Conservation (phyloP, 768 basidiomycete species). For the Daedaleopsis nitida region DNA sequence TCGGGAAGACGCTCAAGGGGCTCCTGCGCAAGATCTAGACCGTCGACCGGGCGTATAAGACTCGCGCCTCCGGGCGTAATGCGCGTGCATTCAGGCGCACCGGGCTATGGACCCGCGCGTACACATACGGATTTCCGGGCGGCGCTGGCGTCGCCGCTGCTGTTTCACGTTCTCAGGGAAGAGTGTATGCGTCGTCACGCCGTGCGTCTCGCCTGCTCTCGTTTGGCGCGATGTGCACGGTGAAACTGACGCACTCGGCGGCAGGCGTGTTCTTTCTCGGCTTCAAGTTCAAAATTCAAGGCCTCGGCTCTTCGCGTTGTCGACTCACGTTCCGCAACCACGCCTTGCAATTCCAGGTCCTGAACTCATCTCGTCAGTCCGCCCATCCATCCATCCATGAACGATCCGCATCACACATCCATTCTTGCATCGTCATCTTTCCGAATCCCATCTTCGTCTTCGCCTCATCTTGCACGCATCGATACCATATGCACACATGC, state of each 20-base stretch:
- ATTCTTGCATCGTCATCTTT: not conserved
- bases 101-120: too few relatives aligned
- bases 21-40: constrained; percentile 15
- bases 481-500: constrained; percentile 4
- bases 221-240: not conserved
- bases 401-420: not conserved
- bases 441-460: not conserved
- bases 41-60: not conserved
- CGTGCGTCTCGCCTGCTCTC: not conserved
- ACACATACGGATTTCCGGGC: not conserved
- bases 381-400: too few relatives aligned
- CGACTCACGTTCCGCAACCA: too few relatives aligned
- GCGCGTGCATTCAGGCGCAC: not conserved
- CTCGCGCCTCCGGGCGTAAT: not conserved
- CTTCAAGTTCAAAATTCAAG: too few relatives aligned
- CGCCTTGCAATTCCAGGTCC: too few relatives aligned
- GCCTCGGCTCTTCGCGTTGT: too few relatives aligned
- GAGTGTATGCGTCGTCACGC: not conserved
- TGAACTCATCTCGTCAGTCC: too few relatives aligned
- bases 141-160: not conserved
- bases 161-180: not conserved
- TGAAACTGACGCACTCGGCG: not conserved
- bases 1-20: constrained; percentile 28
- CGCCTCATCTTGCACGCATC: not conserved
- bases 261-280: not conserved